phyloP scores from a whole-genome alignment of 192 early-diverging fungal species.

The Gamsiella multidivaricata region DNA sequence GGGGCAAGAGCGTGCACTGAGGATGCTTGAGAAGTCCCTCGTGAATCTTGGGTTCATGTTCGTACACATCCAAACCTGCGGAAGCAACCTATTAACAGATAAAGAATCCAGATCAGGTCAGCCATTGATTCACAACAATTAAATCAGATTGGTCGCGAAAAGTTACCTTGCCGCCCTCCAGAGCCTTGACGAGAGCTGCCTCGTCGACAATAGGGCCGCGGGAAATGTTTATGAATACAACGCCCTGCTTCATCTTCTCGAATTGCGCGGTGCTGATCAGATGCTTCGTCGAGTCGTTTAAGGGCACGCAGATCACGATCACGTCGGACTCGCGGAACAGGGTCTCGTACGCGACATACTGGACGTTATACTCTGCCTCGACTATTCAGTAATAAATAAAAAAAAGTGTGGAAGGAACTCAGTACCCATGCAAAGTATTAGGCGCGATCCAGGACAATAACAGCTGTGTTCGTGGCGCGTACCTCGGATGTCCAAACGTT shows the following conservation, averaged over 20 bases:
- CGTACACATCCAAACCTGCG: conserved; percentile 34
- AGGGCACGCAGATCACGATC: conserved; percentile 59
- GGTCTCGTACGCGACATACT: conserved; percentile 62
- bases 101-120: background rate
- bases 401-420: no score
- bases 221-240: conserved; percentile 61
- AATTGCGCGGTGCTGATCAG: conserved; percentile 57
- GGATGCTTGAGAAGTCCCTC: conserved; percentile 57
- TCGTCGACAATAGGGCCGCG: conserved; percentile 63
- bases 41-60: conserved; percentile 59
- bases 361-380: conserved; percentile 57
- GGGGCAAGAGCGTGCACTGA: conserved; percentile 57
- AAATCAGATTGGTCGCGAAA: no score
- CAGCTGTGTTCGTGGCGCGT: background rate
- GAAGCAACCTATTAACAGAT: conserved; percentile 15
- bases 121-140: no score
- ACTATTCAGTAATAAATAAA: conserved; percentile 27
- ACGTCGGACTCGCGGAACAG: conserved; percentile 62
- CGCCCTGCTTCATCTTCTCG: conserved; percentile 61
- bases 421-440: no score
- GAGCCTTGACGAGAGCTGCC: conserved; percentile 58
- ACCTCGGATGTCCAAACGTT: conserved; percentile 54
- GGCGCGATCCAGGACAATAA: no score
- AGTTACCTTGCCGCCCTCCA: conserved; percentile 63
- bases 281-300: conserved; percentile 55